Percentiles rank a stretch among this genome's conserved stretches.
These are phyloP conservation scores for Apiotrichum gamsii DNA, from an alignment of 1,284 basidiomycete species.

Conservation along the genomic window DNA sequence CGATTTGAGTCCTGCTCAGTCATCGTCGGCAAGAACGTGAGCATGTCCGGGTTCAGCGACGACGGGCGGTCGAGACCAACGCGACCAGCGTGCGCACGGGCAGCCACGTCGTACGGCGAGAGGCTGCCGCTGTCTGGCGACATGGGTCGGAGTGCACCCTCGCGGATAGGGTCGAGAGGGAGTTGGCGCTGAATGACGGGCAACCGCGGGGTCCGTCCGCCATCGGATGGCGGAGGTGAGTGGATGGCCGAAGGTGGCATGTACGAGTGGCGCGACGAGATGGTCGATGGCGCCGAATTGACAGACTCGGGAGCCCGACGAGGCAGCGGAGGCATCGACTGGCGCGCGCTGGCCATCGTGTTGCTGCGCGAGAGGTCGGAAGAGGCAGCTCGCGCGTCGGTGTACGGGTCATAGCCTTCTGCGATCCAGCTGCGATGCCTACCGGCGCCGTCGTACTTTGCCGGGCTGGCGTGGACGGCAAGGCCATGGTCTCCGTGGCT, in stretches of 20 bases:
- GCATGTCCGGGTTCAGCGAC: conserved; percentile 37
- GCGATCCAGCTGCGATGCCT: neutral
- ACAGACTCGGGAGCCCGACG: no score
- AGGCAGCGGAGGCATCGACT: neutral
- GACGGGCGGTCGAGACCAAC: conserved; percentile 34
- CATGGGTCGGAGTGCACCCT: conserved; percentile 2
- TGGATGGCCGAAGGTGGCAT: conserved; percentile 10
- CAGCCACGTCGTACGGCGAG: conserved; percentile 3
- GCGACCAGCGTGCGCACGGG: conserved; percentile 4
- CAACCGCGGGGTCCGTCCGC: conserved; percentile 14
- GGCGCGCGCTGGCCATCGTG: no score
- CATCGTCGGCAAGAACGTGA: conserved; percentile 46
- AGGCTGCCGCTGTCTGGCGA: neutral
- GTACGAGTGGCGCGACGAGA: no score
- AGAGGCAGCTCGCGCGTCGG: no score
- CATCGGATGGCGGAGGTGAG: conserved; percentile 26
- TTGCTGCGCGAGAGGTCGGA: no score
- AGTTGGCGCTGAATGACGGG: neutral
- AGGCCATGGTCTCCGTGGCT: neutral
- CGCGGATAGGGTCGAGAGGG: conserved; percentile 3
- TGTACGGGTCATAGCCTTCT: neutral
- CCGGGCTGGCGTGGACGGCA: neutral
- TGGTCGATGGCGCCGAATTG: no score
- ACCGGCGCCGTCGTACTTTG: neutral
- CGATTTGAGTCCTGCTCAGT: conserved; percentile 26